phyloP scores from a whole-genome alignment of 768 basidiomycete genomes.

The Cystofilobasidium macerans region DNA sequence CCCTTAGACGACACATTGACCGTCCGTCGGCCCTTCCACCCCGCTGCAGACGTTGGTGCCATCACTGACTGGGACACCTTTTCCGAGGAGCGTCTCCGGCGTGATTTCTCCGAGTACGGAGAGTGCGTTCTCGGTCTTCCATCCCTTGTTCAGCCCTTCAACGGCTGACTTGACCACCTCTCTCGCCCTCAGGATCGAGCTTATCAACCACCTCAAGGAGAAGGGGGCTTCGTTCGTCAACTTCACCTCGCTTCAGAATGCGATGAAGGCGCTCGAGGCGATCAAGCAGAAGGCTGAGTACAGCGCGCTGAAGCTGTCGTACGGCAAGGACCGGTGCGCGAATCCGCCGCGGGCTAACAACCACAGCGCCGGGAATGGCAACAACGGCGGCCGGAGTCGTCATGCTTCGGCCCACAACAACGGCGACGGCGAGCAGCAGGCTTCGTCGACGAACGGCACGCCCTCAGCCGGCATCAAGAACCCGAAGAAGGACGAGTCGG shows the following conservation, averaged over 20 bases:
- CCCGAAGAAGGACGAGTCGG: neutral
- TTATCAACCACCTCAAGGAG: slow-evolving; percentile 26
- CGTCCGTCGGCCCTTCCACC: neutral
- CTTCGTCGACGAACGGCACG: too few relatives aligned
- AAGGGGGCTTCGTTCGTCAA: slow-evolving; percentile 91
- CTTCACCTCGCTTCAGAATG: slow-evolving; percentile 87
- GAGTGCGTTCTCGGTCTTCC: slow-evolving; percentile 13
- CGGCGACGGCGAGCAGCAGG: neutral
- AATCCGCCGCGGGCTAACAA: slow-evolving; percentile 34
- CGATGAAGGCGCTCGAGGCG: slow-evolving; percentile 89
- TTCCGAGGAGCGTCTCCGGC: slow-evolving; percentile 74
- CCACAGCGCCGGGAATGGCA: neutral
- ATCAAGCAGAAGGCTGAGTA: slow-evolving; percentile 66
- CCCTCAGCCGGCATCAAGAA: too few relatives aligned
- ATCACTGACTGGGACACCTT: slow-evolving; percentile 91
- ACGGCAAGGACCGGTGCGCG: slow-evolving; percentile 91
- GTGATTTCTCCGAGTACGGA: slow-evolving; percentile 80
- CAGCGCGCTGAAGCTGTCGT: slow-evolving; percentile 73
- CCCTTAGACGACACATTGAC: neutral
- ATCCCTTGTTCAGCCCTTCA: neutral
- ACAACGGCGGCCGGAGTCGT: neutral
- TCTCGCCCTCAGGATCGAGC: slow-evolving; percentile 20
- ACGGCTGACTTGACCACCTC: neutral
- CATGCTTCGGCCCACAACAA: neutral
- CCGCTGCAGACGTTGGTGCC: slow-evolving; percentile 24